phyloP scores from a whole-genome alignment of 192 early-diverging fungal species.

The Umbelopsis vinacea region DNA sequence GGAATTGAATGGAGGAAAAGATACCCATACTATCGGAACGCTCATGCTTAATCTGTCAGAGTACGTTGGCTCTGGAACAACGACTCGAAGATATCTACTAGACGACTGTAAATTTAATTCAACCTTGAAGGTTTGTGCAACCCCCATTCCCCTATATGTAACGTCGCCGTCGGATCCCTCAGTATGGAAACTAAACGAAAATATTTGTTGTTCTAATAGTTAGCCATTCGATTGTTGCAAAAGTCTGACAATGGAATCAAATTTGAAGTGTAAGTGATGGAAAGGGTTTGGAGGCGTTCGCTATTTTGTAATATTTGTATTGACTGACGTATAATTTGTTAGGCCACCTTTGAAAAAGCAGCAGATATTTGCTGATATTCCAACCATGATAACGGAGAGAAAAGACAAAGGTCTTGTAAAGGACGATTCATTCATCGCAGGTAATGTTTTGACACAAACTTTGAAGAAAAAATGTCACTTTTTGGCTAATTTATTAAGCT shows the following conservation, averaged over 20 bases:
- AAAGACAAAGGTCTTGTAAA: constrained; percentile 24
- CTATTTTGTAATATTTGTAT: background rate
- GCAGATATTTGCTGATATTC: constrained; percentile 42
- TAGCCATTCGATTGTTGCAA: constrained; percentile 43
- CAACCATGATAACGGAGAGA: constrained; percentile 39
- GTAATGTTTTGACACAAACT: background rate
- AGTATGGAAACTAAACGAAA: constrained; percentile 2
- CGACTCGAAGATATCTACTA: constrained; percentile 61
- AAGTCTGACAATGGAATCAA: constrained; percentile 23
- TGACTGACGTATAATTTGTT: background rate
- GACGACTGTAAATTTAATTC: constrained; percentile 81
- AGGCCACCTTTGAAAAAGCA: constrained; percentile 44
- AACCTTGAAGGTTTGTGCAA: constrained; percentile 70
- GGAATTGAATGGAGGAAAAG: constrained; percentile 64
- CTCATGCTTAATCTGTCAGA: constrained; percentile 82
- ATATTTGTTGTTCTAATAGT: constrained; percentile 21
- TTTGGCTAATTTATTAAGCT: no score
- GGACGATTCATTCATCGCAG: background rate
- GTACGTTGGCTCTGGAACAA: constrained; percentile 60
- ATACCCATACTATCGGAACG: constrained; percentile 64
- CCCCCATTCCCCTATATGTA: background rate
- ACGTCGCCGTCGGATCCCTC: background rate
- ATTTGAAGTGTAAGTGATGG: constrained; percentile 39
- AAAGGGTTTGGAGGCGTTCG: background rate
- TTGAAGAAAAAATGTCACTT: no score